A percentile compares a stretch with the other conserved stretches of the same genome.
Evolutionary conservation across 2,329 filamentous ascomycete species (phyloP).

Genomic region (Neobulgaria alba): DNA sequence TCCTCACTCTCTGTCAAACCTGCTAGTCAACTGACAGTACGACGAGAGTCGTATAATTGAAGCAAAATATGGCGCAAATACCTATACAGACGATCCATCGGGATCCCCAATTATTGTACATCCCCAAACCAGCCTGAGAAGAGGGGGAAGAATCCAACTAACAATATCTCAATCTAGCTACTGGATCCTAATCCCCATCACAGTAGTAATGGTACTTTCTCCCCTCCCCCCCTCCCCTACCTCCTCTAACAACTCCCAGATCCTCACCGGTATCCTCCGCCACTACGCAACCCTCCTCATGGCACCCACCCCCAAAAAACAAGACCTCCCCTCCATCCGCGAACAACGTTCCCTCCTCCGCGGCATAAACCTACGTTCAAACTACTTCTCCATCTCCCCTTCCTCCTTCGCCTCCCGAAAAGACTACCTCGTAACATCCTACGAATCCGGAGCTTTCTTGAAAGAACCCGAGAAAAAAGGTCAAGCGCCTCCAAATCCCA

Average conservation of each 20-base stretch:
- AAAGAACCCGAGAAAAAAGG: conserved; percentile 83
- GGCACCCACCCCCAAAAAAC: conserved; percentile 73
- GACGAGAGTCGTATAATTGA: no score
- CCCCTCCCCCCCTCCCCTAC: background rate
- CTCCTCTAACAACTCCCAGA: conserved; percentile 37
- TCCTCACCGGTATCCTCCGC: conserved; percentile 88
- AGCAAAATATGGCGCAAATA: conserved; percentile 73
- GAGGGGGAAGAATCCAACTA: conserved; percentile 14
- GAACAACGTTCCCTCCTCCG: conserved; percentile 81
- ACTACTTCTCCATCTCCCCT: conserved; percentile 71
- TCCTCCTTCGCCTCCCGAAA: conserved; percentile 73
- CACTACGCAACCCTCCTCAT: conserved; percentile 95
- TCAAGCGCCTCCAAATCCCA: conserved; percentile 83
- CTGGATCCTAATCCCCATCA: conserved; percentile 98
- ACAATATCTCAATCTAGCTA: conserved; percentile 61
- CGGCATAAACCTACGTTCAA: conserved; percentile 74
- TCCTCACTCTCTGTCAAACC: no score
- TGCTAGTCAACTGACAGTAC: no score
- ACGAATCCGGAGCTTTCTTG: conserved; percentile 77
- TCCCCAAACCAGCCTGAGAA: conserved; percentile 6
- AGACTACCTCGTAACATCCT: conserved; percentile 72
- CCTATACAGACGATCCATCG: conserved; percentile 91
- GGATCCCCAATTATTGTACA: conserved; percentile 97
- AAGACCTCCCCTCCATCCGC: conserved; percentile 64
- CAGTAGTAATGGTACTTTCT: conserved; percentile 74